Evolutionary conservation across 306 rosid species (phyloP).

Genomic region (Vigna trinervia): DNA sequence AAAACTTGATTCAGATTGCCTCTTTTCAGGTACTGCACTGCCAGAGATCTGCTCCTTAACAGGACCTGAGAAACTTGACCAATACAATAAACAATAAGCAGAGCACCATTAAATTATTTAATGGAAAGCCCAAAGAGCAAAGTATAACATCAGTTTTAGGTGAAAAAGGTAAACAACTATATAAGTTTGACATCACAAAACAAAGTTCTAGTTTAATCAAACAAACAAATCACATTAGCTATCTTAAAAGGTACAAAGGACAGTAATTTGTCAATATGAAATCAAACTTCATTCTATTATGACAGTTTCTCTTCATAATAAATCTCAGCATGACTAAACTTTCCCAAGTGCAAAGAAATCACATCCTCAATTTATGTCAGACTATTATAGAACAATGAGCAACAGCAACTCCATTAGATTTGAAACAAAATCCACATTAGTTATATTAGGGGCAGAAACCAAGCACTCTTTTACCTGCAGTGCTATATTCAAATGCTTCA

Average conservation of each 20-base stretch:
- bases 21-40: conserved; percentile 69
- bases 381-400: conserved; percentile 18
- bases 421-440: conserved; percentile 21
- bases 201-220: conserved; percentile 33
- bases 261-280: conserved; percentile 27
- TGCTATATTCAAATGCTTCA: conserved; percentile 70
- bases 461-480: conserved; percentile 87
- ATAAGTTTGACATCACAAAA: conserved; percentile 33
- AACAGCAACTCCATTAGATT: conserved; percentile 38
- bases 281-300: conserved; percentile 25
- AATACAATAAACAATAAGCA: conserved; percentile 91
- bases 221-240: conserved; percentile 21
- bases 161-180: conserved; percentile 1
- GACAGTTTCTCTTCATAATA: conserved; percentile 6
- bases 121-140: conserved; percentile 38
- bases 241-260: conserved; percentile 24
- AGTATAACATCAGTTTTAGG: conserved; percentile 24
- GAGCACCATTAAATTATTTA: conserved; percentile 54
- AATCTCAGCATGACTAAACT: conserved; percentile 31
- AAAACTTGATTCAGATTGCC: conserved; percentile 57
- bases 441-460: conserved; percentile 38
- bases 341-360: conserved; percentile 26
- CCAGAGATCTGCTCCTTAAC: conserved; percentile 78
- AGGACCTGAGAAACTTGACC: conserved; percentile 99
- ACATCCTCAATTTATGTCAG: conserved; percentile 7